Evolutionary conservation across 768 basidiomycete genomes (phyloP), one percentile per base, ranked within the genome.

Genomic region (Paxillus ammoniavirescens): DNA sequence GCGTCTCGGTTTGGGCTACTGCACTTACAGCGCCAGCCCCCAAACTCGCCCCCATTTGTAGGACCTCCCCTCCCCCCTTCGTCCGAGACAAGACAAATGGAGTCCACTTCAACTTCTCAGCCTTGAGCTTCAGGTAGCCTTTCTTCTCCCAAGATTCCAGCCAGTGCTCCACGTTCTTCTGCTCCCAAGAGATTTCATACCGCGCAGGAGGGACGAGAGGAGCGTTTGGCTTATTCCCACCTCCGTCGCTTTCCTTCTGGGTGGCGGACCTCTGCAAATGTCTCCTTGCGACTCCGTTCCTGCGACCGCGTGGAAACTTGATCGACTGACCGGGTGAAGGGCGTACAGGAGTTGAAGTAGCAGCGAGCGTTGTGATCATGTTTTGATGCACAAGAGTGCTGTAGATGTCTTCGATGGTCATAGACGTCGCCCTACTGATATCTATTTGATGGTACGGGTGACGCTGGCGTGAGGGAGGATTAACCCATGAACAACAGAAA

Each of bases 21-120:
- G 55, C 48, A 15, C 36, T 50, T 13, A 53, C n/a, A 46, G 47
- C 46, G 42, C 55, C 53, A 17, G 63, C 57, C 46, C 50, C 63
- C 3, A 55, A 28, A 6, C 58, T 55, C 17, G 46, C 33, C 36
- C 61, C 59, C 38, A 50, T 33, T 43, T 71, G 70, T 40, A 65
- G 50, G 26, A 65, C 41, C 47, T 72, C 65, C 12, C 56, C 65
- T n/a, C 62, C 65, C 3, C 56, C 56, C 57, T 67, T 69, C 41
- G 67, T 71, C 49, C 81, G 75, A 5, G 85, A 76, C 42, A 93
- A 70, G 37, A 97, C 73, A 71, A 96, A 98, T 26, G 96, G 96
- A 57, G 87, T 95, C 91, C 96, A 99, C 65, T 92, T 93, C 56
- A 98, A 77, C 68, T 84, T 84, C 64, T 96, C 93, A 1, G 93